Percentiles rank a stretch among this genome's conserved stretches.
phyloP scores from a whole-genome alignment of 75 land plant genomes.

The Cryptomeria japonica region DNA sequence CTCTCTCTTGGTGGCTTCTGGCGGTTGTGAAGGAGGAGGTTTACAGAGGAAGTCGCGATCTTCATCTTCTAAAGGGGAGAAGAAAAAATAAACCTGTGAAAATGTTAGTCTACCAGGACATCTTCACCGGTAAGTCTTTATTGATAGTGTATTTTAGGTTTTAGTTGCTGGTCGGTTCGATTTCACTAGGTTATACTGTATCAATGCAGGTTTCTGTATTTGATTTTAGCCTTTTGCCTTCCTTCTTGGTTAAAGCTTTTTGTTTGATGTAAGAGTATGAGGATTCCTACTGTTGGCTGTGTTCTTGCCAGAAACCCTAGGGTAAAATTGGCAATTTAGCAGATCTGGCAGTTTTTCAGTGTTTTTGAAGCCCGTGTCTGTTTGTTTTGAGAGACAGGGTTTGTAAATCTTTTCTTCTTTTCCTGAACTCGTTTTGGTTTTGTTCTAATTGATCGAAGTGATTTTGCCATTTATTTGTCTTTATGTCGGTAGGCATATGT shows the following conservation, averaged over 20 bases:
- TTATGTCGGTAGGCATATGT: too few relatives aligned
- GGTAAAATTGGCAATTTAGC: neutral
- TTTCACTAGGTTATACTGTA: neutral
- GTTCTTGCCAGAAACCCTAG: neutral
- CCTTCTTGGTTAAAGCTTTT: neutral
- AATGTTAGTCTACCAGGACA: slow-evolving; percentile 58
- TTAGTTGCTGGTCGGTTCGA: neutral
- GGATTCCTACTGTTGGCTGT: neutral
- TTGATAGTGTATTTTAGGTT: neutral
- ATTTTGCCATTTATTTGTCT: too few relatives aligned
- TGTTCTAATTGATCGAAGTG: neutral
- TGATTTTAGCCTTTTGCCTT: neutral
- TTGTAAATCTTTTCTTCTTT: too few relatives aligned
- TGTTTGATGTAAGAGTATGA: neutral
- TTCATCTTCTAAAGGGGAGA: neutral
- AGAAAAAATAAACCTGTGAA: neutral
- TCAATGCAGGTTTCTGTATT: neutral
- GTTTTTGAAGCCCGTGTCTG: neutral
- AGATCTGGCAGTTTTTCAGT: neutral
- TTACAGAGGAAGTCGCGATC: neutral
- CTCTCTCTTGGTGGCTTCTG: neutral
- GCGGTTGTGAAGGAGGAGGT: neutral
- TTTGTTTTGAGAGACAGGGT: neutral
- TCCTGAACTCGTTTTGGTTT: neutral
- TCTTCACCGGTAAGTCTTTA: slow-evolving; percentile 33